Evolutionary conservation across 768 basidiomycete species (phyloP), one percentile per base, ranked within the genome.

Genomic region (Kwoniella botswanensis): DNA sequence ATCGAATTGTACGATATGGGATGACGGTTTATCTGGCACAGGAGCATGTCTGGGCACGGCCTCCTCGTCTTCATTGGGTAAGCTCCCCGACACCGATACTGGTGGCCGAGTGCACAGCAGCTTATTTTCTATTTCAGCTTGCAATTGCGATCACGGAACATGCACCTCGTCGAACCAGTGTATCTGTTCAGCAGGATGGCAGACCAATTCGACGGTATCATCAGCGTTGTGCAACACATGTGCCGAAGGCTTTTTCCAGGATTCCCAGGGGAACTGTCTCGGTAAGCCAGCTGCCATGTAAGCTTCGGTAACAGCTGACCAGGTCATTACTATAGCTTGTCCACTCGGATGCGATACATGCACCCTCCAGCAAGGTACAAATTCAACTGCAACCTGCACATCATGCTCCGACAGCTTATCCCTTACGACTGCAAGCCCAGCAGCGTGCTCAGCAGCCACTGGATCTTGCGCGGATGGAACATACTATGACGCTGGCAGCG

Each of bases 101-200:
- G n/a, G n/a, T 18, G 2, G 53, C 29, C 2, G 61, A 18, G 26
- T 29, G 1, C 13, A 42, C 11, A 18, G 24, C 3, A 43, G 58
- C 26, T 35, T 60, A 60, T 15, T 21, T 22, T 9, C n/a, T 9
- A 4, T 26, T n/a, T 4, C 61, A 83, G 80, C 67, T 15, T 83
- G 82, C 56, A 65, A 74, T 17, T 83, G 82, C 60, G 21, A 64
- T 2, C 77, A 78, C 55, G 82, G 82, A 3, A 79, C 78, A 1
- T 83, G 82, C 50, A 74, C 71, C 0, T 63, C 73, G 17, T 55
- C 73, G 9, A 72, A 69, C 2, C 71, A 68, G 13, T 83, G 82
- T 56, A 65, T 11, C 18, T 83, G 82, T 62, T 61, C 82, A 7
- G 79, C 82, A 2, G 82, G 81, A 2, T 83, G 75, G 71, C 71